These are phyloP conservation scores for Reticulascus tulasneorum DNA, from an alignment of 2,329 filamentous ascomycete genomes.

Conservation along the genomic window DNA sequence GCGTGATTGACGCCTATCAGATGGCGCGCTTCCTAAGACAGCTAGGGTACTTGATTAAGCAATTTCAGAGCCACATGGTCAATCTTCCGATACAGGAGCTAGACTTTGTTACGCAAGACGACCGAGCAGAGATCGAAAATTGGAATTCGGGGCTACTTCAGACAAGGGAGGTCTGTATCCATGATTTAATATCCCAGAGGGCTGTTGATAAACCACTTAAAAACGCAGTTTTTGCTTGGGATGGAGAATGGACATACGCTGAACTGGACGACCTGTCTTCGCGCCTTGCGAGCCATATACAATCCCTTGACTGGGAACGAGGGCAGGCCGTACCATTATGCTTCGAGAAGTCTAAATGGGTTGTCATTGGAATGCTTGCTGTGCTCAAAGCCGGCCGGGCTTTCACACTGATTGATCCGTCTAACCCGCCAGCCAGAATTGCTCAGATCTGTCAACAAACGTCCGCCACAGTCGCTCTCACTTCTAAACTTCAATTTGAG, in stretches of 20 bases:
- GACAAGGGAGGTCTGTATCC: too few species aligned
- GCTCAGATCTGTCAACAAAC: background rate
- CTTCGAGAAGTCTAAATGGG: slow-evolving; percentile 2
- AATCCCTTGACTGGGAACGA: background rate
- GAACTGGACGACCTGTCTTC: background rate
- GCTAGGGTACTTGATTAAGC: slow-evolving; percentile 2
- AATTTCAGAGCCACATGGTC: background rate
- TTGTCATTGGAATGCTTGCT: background rate
- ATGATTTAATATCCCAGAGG: too few species aligned
- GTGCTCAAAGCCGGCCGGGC: slow-evolving; percentile 1
- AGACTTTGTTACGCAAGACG: too few species aligned
- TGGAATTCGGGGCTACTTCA: too few species aligned
- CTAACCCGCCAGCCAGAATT: background rate
- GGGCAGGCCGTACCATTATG: background rate
- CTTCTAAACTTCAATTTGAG: too few species aligned
- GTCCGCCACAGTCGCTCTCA: background rate
- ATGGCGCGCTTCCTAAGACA: slow-evolving; percentile 6
- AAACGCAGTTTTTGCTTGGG: slow-evolving; percentile 16
- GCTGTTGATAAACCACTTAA: too few species aligned
- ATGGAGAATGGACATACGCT: slow-evolving; percentile 4
- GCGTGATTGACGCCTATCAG: slow-evolving; percentile 1
- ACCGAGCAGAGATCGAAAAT: too few species aligned
- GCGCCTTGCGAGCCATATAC: background rate
- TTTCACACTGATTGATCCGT: background rate
- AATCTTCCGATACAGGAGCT: slow-evolving; percentile 2